Evolutionary conservation across 179 eudicot genomes (phyloP), one percentile per base, ranked within the genome.

Genomic region (Corrigiola litoralis): DNA sequence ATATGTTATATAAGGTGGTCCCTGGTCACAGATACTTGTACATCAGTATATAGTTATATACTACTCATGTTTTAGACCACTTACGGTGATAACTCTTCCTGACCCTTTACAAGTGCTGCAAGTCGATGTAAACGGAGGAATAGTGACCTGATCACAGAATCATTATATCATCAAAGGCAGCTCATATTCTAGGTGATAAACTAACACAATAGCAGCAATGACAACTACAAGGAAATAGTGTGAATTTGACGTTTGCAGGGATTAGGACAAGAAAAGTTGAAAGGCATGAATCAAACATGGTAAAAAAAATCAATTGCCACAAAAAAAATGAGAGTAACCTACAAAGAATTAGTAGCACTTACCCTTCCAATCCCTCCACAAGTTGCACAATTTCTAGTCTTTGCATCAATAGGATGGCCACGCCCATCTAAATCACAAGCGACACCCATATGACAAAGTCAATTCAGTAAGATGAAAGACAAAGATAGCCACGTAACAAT

Each of bases 291-390:
- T n/a, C n/a, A n/a, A 54, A 52, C 44, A 44, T 12, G 11, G 25
- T 50, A 66, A 2, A 33, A 33, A 31, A 48, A n/a, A 12, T 16
- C 40, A 25, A 24, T n/a, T 23, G 47, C 60, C 60, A 6, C 8
- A 18, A 34, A 32, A 42, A 3, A 29, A 56, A 56, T 31, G 24
- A 51, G 28, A 51, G 56, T 28, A 10, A 60, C 13, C 25, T 6
- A 41, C 4, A 42, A 1, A 41, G 20, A 32, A 42, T 6, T 6
- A 44, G 28, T 33, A 20, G 33, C 49, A 77, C 88, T 77, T 80
- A 89, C 98, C 75, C 69, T 87, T 33, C 98, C 98, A 67, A 68
- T 1, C 68, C 98, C 98, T 66, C 77, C 71, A 83, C 98, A 92
- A 51, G 82, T 77, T 25, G 95, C 80, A 79, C 98, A 92, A 64